A percentile compares a stretch with the other conserved stretches of the same genome.
Evolutionary conservation across 129 eudicot species (phyloP).

Genomic region (Flaveria sonorensis): DNA sequence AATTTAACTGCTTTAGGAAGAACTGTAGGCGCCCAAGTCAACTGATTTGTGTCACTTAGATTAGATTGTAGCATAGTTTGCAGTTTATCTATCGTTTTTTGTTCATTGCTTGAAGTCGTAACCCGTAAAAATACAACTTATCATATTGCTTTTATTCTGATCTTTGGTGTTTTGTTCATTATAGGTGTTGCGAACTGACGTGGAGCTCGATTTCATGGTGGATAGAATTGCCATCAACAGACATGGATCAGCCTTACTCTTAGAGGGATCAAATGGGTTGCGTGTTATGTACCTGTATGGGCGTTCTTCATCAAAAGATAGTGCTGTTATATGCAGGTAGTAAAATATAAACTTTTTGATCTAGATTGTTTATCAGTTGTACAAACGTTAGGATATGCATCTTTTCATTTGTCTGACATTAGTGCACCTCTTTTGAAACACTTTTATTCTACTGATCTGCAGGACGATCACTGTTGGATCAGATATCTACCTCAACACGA

Average conservation of each 20-base stretch:
- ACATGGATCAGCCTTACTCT: constrained; percentile 79
- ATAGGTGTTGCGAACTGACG: constrained; percentile 80
- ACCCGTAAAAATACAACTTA: background rate
- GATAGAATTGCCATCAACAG: constrained; percentile 69
- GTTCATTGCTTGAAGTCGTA: background rate
- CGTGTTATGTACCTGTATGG: constrained; percentile 79
- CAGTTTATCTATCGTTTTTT: background rate
- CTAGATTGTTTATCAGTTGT: background rate
- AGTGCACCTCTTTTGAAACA: background rate
- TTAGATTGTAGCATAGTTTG: background rate
- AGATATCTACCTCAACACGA: constrained; percentile 60
- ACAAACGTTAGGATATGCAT: background rate
- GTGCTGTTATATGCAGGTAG: constrained; percentile 82
- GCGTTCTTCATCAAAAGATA: constrained; percentile 59
- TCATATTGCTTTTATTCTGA: background rate
- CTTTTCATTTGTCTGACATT: background rate
- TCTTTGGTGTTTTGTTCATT: constrained; percentile 23
- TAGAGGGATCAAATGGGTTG: constrained; percentile 65
- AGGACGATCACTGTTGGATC: constrained; percentile 86
- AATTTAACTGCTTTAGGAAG: background rate
- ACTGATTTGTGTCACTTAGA: background rate
- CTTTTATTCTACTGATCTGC: constrained; percentile 29
- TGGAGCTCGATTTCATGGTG: constrained; percentile 57
- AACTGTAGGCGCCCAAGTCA: background rate
- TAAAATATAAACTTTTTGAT: background rate